Base-by-base conservation (phyloP, 192 early-diverging fungal species). In the Glomus cerebriforme region DNA sequence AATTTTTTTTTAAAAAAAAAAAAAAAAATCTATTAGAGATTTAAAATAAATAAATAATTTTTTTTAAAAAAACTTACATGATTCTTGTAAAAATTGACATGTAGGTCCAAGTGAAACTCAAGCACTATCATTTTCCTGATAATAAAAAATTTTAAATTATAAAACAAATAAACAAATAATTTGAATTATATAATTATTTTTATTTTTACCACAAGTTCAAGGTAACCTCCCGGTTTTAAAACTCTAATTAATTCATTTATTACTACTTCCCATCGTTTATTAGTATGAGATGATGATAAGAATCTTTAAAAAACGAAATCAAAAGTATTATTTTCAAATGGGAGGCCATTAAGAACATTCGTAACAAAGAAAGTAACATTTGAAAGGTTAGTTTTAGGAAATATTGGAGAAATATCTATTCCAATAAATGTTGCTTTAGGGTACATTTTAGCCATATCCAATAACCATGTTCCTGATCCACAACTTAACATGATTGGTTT, bases 321-420 rank as follows among this genome's bases (percentile, higher is more conserved):
- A 59, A 88, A 88, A 27, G 84, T 88, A 77, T 88, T 83, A 73
- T 89, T 87, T 2, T 83, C 78, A 54, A 86, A 85, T 10, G 84
- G 84, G 13, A 83, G 66, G 1, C 84, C 81, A 17, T 82, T 31
- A 49, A 70, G 34, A 1, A 79, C 75, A 60, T 85, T 76, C 4
- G 82, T 78, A 24, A 75, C 70, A 60, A 80, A 79, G 72, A 85
- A 85, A 10, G 81, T 74, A 43, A 79, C 77, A 34, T 85, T 85
- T 19, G 73, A 66, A 29, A 81, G 84, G 1, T 82, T 79, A 45
- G 81, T 85, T 34, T 79, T 78, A 1, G 84, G 80, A 75, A 80
- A 82, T 7, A 82, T 75, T 5, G 81, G 77, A 17, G 82, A 78
- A 31, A 88, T 88, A 60, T 90, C 88, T 24, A 87, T 69, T 6